A percentile compares a stretch with the other conserved stretches of the same genome.
Conservation (phyloP, 2,329 filamentous ascomycete genomes). For the Pseudovirgaria hyperparasitica region DNA sequence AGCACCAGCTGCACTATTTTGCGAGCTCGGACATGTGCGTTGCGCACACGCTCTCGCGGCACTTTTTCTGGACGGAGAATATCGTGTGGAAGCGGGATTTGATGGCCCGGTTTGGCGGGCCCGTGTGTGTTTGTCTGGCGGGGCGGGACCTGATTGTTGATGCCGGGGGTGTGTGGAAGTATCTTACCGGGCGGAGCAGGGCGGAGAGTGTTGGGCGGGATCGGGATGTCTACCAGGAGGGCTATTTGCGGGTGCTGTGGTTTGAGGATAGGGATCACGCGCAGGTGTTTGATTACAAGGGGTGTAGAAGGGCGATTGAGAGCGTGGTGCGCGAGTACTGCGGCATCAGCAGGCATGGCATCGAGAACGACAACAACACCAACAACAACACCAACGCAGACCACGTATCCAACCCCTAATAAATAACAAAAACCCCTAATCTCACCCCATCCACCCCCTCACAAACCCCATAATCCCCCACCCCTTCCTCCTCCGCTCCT, state of each 20-base stretch:
- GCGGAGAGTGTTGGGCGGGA: slow-evolving; percentile 15
- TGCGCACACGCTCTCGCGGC: slow-evolving; percentile 45
- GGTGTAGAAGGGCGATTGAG: too few species aligned
- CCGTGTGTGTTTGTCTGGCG: slow-evolving; percentile 41
- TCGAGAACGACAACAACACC: too few species aligned
- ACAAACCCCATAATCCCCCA: not conserved
- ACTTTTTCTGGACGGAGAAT: slow-evolving; percentile 57
- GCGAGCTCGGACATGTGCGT: slow-evolving; percentile 52
- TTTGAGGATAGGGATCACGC: slow-evolving; percentile 47
- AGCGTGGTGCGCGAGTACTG: too few species aligned
- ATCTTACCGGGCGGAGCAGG: slow-evolving; percentile 29
- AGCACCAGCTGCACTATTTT: slow-evolving; percentile 55
- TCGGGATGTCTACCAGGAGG: slow-evolving; percentile 20
- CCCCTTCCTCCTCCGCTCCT: slow-evolving; percentile 2
- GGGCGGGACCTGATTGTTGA: slow-evolving; percentile 49
- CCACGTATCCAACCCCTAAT: too few species aligned
- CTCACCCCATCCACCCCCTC: not conserved
- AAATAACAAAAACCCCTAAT: too few species aligned
- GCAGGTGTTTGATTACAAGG: slow-evolving; percentile 45
- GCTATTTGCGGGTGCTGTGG: slow-evolving; percentile 44
- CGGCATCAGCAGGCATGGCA: too few species aligned
- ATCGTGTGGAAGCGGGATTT: slow-evolving; percentile 53
- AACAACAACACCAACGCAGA: too few species aligned
- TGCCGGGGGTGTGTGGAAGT: slow-evolving; percentile 38
- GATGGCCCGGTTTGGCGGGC: too few species aligned